Percentiles rank a stretch among this genome's conserved stretches.
Conservation (phyloP, 2,329 filamentous ascomycete genomes). For the Cladobotryum protrusum region DNA sequence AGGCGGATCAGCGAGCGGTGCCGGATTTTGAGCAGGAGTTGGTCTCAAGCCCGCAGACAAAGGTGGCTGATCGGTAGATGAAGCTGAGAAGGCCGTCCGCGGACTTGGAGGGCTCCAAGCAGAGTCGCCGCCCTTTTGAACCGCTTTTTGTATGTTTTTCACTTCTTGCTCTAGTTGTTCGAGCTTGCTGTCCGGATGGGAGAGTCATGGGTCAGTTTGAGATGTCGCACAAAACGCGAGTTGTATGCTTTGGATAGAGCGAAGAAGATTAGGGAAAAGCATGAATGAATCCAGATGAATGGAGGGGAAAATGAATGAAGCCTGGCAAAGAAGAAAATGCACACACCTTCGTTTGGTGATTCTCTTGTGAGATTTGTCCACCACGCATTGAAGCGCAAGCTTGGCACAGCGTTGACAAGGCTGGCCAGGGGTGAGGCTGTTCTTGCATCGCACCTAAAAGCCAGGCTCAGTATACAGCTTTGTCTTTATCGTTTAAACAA, state of each 20-base stretch:
- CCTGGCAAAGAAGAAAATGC: not conserved
- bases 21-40: slow-evolving; percentile 14
- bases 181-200: slow-evolving; percentile 38
- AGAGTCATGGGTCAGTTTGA: not conserved
- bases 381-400: slow-evolving; percentile 36
- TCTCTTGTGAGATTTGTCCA: slow-evolving; percentile 43
- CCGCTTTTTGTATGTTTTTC: slow-evolving; percentile 48
- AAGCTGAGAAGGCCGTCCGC: slow-evolving; percentile 18
- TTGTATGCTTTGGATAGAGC: not conserved
- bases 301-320: not conserved
- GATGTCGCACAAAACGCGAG: too few relatives aligned
- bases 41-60: not conserved
- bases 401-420: slow-evolving; percentile 41
- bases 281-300: not conserved
- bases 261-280: too few relatives aligned
- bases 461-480: not conserved
- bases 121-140: slow-evolving; percentile 24
- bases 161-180: slow-evolving; percentile 50
- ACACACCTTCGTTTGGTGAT: slow-evolving; percentile 38
- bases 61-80: slow-evolving; percentile 16
- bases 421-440: slow-evolving; percentile 31
- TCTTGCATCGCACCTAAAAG: slow-evolving; percentile 37
- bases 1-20: slow-evolving; percentile 22
- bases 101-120: slow-evolving; percentile 25
- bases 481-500: not conserved